These are phyloP conservation scores for Trichocomaceae sp. DNA, from an alignment of 2,329 filamentous ascomycete species.

Conservation along the genomic window DNA sequence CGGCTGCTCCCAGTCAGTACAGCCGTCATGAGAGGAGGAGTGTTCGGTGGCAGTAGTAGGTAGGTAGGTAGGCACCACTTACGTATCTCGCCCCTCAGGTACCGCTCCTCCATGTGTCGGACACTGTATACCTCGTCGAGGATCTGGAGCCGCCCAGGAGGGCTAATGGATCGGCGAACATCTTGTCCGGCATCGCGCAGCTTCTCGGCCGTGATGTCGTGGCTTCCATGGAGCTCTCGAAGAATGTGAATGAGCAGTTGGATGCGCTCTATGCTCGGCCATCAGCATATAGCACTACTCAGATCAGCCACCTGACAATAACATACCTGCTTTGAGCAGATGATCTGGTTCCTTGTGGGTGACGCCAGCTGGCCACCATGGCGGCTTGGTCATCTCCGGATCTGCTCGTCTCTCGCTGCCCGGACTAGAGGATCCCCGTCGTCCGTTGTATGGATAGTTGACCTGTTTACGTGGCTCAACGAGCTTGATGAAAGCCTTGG, in stretches of 20 bases:
- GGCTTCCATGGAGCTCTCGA: constrained; percentile 29
- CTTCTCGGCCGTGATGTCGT: constrained; percentile 32
- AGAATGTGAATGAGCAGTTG: constrained; percentile 36
- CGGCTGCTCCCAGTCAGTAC: constrained; percentile 17
- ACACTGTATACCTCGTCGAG: constrained; percentile 38
- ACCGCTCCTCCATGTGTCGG: constrained; percentile 34
- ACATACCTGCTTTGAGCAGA: constrained; percentile 34
- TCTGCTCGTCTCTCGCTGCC: constrained; percentile 26
- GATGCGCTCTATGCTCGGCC: constrained; percentile 28
- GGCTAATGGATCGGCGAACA: constrained; percentile 32
- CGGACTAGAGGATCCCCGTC: constrained; percentile 16
- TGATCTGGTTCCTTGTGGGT: constrained; percentile 42
- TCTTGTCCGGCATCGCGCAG: constrained; percentile 36
- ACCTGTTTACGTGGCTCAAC: constrained; percentile 42
- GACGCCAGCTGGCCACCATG: constrained; percentile 35
- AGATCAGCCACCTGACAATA: constrained; percentile 7
- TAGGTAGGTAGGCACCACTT: too few relatives aligned
- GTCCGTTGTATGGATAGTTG: constrained; percentile 41
- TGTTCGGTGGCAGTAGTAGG: too few relatives aligned
- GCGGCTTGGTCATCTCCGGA: constrained; percentile 36
- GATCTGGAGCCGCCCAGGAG: constrained; percentile 29
- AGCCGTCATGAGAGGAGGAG: background rate
- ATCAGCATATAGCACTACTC: background rate
- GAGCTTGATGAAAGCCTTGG: constrained; percentile 38
- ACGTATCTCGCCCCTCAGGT: constrained; percentile 33